Evolutionary conservation across 192 early-diverging fungal species (phyloP).

Genomic region (Coemansia sp.): DNA sequence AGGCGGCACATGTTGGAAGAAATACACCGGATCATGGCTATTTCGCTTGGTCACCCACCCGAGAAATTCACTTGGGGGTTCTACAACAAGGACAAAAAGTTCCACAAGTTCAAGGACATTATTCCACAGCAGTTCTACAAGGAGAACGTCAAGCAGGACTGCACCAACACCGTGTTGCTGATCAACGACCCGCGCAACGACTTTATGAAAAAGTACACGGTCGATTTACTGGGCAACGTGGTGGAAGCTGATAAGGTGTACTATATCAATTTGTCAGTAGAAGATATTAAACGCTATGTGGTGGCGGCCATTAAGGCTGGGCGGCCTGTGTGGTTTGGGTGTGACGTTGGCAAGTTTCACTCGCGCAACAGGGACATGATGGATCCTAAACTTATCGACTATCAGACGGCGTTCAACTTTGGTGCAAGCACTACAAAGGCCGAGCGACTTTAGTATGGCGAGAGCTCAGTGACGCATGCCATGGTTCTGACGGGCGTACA

Average conservation of each 20-base stretch:
- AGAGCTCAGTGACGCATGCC: constrained; percentile 77
- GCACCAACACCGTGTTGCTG: constrained; percentile 64
- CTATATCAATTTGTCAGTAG: constrained; percentile 65
- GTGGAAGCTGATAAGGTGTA: constrained; percentile 65
- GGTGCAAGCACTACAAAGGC: constrained; percentile 64
- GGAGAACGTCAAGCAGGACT: constrained; percentile 62
- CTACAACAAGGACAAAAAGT: constrained; percentile 73
- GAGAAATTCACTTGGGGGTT: constrained; percentile 67
- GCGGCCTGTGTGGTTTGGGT: constrained; percentile 76
- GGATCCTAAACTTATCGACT: constrained; percentile 66
- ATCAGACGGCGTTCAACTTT: constrained; percentile 66
- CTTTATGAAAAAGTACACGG: constrained; percentile 65
- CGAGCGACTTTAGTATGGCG: constrained; percentile 69
- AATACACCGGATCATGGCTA: constrained; percentile 70
- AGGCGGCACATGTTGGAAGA: constrained; percentile 67
- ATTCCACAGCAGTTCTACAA: constrained; percentile 67
- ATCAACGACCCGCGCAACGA: constrained; percentile 77
- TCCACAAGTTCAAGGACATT: constrained; percentile 56
- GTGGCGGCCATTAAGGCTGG: constrained; percentile 61
- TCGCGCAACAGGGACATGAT: constrained; percentile 60
- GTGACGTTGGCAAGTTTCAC: constrained; percentile 71
- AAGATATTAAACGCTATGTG: constrained; percentile 62
- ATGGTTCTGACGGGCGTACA: constrained; percentile 82
- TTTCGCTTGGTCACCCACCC: constrained; percentile 73
- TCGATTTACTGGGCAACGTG: constrained; percentile 74